A percentile compares a stretch with the other conserved stretches of the same genome.
Evolutionary conservation across 768 basidiomycete genomes (phyloP).

Genomic region (Lepiota venenata): DNA sequence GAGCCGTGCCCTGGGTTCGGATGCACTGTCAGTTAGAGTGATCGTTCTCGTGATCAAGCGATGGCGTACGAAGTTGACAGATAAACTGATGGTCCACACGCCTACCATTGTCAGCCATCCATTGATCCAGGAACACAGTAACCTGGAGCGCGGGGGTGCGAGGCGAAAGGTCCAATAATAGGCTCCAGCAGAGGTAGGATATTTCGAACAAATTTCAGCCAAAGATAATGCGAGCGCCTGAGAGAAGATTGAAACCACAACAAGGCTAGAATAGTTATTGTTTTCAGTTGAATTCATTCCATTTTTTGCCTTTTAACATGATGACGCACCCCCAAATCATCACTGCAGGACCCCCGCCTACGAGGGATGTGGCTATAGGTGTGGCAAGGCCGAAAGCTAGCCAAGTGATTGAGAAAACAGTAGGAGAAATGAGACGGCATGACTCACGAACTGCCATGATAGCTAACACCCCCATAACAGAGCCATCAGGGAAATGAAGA

Average conservation of each 20-base stretch:
- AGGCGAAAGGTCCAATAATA: constrained; percentile 69
- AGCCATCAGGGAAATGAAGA: background rate
- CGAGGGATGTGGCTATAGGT: constrained; percentile 52
- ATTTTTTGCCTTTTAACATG: background rate
- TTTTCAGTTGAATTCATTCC: background rate
- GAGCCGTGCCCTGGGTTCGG: constrained; percentile 44
- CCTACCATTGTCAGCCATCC: constrained; percentile 70
- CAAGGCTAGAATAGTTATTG: constrained; percentile 33
- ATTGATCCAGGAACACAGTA: constrained; percentile 60
- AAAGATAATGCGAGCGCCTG: constrained; percentile 50
- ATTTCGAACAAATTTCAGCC: constrained; percentile 57
- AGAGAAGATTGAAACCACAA: constrained; percentile 46
- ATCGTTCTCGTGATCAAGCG: background rate
- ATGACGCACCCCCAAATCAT: constrained; percentile 55
- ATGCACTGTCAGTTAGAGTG: background rate
- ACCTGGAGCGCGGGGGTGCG: constrained; percentile 45
- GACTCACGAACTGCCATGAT: constrained; percentile 62
- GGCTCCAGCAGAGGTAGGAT: constrained; percentile 58
- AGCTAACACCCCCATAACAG: constrained; percentile 27
- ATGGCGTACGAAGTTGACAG: constrained; percentile 54
- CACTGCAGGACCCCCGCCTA: constrained; percentile 51
- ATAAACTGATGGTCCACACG: constrained; percentile 65
- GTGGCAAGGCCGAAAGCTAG: constrained; percentile 54
- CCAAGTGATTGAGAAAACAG: background rate
- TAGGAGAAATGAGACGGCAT: background rate